Evolutionary conservation across 169 alveolate species (phyloP).

Genomic region (Plasmodium ovale): DNA sequence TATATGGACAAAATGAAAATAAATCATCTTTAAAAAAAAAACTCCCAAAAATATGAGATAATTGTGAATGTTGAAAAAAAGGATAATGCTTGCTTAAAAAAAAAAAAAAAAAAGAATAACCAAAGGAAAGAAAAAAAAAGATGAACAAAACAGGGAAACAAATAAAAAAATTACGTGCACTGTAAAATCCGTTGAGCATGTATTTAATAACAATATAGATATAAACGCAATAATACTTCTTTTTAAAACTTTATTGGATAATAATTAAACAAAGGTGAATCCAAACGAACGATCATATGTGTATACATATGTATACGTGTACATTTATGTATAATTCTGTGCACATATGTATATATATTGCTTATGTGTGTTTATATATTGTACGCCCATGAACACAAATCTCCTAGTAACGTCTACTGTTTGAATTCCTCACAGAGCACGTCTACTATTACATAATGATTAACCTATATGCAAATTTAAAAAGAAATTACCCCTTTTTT

Average conservation of each 20-base stretch:
- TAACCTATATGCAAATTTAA: too few relatives aligned
- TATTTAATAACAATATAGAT: conserved; percentile 56
- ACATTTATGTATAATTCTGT: neutral
- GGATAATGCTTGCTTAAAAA: conserved; percentile 12
- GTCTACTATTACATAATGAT: too few relatives aligned
- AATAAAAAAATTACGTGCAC: conserved; percentile 27
- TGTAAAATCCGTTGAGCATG: conserved; percentile 39
- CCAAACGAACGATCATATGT: neutral
- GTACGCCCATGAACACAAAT: too few relatives aligned
- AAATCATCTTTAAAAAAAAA: conserved; percentile 50
- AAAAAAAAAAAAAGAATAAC: conserved; percentile 9
- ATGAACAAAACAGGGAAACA: conserved; percentile 28
- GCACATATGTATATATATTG: too few relatives aligned
- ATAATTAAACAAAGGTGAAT: conserved; percentile 54
- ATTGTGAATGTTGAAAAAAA: conserved; percentile 14
- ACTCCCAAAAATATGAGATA: conserved; percentile 19
- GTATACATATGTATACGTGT: neutral
- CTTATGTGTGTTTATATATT: too few relatives aligned
- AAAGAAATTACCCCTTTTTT: conserved; percentile 1
- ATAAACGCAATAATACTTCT: conserved; percentile 45
- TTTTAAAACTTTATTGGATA: conserved; percentile 56
- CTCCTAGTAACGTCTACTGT: too few relatives aligned
- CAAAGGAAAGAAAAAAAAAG: neutral
- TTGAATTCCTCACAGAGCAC: neutral
- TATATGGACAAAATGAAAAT: conserved; percentile 66